phyloP scores from a whole-genome alignment of 371 early-diverging fungal genomes.

The Mucor lusitanicus region DNA sequence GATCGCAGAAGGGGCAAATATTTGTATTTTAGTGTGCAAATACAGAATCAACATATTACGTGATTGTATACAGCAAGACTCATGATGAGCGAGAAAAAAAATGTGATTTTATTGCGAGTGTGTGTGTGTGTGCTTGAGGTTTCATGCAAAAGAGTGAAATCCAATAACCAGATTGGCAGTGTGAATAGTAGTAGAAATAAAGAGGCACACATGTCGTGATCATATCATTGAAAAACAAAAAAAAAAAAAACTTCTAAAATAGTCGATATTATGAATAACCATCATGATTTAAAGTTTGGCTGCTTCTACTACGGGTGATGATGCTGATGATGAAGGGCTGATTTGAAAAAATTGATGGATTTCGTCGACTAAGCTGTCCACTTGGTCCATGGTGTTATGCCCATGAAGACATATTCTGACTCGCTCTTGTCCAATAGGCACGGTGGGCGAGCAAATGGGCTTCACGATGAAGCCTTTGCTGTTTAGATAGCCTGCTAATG shows the following conservation, averaged over 20 bases:
- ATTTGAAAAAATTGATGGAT: conserved; percentile 49
- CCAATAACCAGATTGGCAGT: neutral
- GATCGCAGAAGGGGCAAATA: neutral
- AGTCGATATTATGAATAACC: neutral
- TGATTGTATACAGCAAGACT: neutral
- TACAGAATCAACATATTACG: neutral
- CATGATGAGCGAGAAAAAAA: neutral
- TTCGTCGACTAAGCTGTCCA: conserved; percentile 53
- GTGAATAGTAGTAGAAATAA: neutral
- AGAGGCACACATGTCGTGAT: neutral
- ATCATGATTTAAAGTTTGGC: neutral
- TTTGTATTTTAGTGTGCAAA: neutral
- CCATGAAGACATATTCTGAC: conserved; percentile 82
- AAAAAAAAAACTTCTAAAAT: neutral
- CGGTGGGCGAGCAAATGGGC: conserved; percentile 82
- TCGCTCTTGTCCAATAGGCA: conserved; percentile 78
- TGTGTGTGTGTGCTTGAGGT: neutral
- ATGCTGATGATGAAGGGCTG: neutral
- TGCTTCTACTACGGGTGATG: neutral
- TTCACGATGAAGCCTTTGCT: conserved; percentile 68
- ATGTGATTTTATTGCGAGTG: neutral
- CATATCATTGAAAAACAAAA: neutral
- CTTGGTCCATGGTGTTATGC: conserved; percentile 66
- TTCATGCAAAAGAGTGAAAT: neutral
- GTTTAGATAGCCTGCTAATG: conserved; percentile 62